These are phyloP conservation scores for Backusella morwellensis DNA, from an alignment of 192 early-diverging fungal genomes.

Conservation along the genomic window DNA sequence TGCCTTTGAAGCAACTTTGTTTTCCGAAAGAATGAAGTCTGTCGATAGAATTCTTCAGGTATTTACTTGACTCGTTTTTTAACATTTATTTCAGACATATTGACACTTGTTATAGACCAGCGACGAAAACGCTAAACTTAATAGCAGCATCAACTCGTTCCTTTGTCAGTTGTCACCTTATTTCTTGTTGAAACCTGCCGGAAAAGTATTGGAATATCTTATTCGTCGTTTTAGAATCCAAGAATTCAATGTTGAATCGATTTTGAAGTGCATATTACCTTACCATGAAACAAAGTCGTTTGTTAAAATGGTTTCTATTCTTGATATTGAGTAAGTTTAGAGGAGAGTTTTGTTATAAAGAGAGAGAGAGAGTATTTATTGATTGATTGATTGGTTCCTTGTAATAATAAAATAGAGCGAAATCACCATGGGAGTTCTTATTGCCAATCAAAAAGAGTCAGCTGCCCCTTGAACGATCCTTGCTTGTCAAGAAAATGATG, in stretches of 20 bases:
- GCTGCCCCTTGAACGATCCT: slow-evolving; percentile 62
- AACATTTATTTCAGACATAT: not conserved
- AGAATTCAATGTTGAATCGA: slow-evolving; percentile 79
- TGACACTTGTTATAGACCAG: slow-evolving; percentile 53
- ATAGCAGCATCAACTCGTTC: slow-evolving; percentile 73
- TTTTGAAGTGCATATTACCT: slow-evolving; percentile 80
- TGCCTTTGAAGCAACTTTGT: slow-evolving; percentile 70
- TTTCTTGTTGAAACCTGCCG: slow-evolving; percentile 79
- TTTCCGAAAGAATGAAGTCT: slow-evolving; percentile 76
- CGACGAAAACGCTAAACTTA: slow-evolving; percentile 77
- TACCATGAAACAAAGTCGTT: slow-evolving; percentile 94
- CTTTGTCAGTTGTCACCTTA: slow-evolving; percentile 79
- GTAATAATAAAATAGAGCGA: slow-evolving; percentile 27
- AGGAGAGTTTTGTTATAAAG: not conserved
- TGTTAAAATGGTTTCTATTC: slow-evolving; percentile 74
- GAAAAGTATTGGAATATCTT: slow-evolving; percentile 92
- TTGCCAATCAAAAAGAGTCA: slow-evolving; percentile 49
- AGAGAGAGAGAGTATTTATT: not conserved
- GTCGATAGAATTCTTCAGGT: slow-evolving; percentile 78
- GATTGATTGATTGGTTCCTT: not conserved
- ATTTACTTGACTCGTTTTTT: not conserved
- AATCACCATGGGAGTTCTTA: slow-evolving; percentile 60
- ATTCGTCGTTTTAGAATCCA: slow-evolving; percentile 84
- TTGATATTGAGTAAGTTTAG: slow-evolving; percentile 58
- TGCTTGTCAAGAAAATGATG: slow-evolving; percentile 67